These are phyloP conservation scores for Mortierella hygrophila DNA, from an alignment of 192 early-diverging fungal species.

Conservation along the genomic window DNA sequence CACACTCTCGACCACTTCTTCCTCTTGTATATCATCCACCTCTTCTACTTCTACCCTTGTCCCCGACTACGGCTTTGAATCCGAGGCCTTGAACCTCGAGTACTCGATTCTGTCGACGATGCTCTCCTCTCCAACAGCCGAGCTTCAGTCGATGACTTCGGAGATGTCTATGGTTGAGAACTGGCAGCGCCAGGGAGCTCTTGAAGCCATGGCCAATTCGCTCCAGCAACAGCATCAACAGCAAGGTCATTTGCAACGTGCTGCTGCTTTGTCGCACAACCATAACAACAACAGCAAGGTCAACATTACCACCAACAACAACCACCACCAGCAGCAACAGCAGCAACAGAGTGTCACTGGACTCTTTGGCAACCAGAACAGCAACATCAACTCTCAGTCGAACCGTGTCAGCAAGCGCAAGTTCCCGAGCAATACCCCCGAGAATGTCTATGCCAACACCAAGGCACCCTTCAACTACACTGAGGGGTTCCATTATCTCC, in stretches of 20 bases:
- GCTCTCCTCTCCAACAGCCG: constrained; percentile 66
- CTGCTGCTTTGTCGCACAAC: constrained; percentile 1
- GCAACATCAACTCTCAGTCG: constrained; percentile 8
- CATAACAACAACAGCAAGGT: constrained; percentile 9
- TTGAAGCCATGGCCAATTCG: constrained; percentile 55
- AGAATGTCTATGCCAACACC: constrained; percentile 85
- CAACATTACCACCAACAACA: background rate
- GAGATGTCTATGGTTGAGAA: constrained; percentile 56
- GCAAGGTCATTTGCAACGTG: constrained; percentile 22
- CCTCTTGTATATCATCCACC: constrained; percentile 5
- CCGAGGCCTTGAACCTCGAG: constrained; percentile 89
- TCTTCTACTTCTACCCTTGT: constrained; percentile 11
- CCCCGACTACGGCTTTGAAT: constrained; percentile 79
- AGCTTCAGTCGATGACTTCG: constrained; percentile 51
- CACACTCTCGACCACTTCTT: background rate
- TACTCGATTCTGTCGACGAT: constrained; percentile 93
- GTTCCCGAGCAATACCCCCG: constrained; percentile 59
- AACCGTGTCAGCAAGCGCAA: constrained; percentile 50
- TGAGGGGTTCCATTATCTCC: constrained; percentile 93
- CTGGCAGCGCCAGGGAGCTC: constrained; percentile 52
- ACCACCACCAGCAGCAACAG: background rate
- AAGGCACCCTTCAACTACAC: constrained; percentile 90
- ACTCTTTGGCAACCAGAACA: constrained; percentile 14
- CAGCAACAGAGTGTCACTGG: background rate
- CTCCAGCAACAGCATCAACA: constrained; percentile 42